Conservation (phyloP, 805 yeast species). For the Kodamaea laetipori region DNA sequence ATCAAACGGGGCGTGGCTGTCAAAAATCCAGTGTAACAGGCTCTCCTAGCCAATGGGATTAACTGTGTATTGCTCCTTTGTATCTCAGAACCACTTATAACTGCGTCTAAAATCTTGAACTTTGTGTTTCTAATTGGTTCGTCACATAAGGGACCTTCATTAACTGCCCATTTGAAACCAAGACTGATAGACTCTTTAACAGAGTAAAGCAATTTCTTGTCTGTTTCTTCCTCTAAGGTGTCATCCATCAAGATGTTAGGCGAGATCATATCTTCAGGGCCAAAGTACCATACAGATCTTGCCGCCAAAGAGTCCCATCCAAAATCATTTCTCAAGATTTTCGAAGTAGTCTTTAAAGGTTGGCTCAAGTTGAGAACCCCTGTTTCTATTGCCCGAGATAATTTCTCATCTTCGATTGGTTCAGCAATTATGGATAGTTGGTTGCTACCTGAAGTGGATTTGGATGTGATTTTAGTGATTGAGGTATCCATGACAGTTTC, state of each 20-base stretch:
- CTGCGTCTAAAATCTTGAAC: constrained; percentile 68
- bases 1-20: constrained; percentile 75
- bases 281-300: constrained; percentile 78
- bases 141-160: constrained; percentile 92
- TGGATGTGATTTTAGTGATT: constrained; percentile 63
- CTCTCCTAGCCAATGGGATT: constrained; percentile 79
- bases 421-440: constrained; percentile 73
- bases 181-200: constrained; percentile 60
- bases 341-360: constrained; percentile 50
- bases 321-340: constrained; percentile 55
- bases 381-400: constrained; percentile 57
- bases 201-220: constrained; percentile 47
- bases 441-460: constrained; percentile 55
- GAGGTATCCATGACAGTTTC: constrained; percentile 75
- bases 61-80: constrained; percentile 67
- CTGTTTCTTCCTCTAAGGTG: constrained; percentile 62
- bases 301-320: constrained; percentile 86
- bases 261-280: constrained; percentile 44
- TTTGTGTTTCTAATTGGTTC: constrained; percentile 72
- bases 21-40: constrained; percentile 78
- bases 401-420: constrained; percentile 55
- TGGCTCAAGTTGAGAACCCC: constrained; percentile 43
- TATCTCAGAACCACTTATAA: constrained; percentile 48
- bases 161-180: constrained; percentile 82
- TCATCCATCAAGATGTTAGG: constrained; percentile 69